Evolutionary conservation across 768 basidiomycete species (phyloP).

Genomic region (Macrocybe gigantea): DNA sequence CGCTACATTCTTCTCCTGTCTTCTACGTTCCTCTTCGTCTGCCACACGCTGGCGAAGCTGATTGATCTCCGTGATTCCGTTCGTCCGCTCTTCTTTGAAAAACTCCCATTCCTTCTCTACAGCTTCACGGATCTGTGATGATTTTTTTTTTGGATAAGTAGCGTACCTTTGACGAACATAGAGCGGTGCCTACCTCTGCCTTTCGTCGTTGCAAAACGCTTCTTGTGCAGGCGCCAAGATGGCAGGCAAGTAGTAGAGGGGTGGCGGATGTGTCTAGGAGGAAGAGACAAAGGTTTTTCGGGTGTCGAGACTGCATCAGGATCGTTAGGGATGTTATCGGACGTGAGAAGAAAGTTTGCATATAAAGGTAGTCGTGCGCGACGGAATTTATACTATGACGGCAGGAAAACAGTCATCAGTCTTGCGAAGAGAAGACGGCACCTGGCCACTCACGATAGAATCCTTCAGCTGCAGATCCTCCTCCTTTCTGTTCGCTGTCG

Average conservation of each 20-base stretch:
- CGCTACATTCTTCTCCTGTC: constrained; percentile 23
- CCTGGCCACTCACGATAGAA: constrained; percentile 54
- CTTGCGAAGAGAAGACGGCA: background rate
- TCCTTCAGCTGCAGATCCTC: constrained; percentile 79
- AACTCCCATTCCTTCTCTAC: constrained; percentile 62
- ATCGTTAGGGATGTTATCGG: constrained; percentile 54
- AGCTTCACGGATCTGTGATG: constrained; percentile 49
- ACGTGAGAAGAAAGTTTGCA: constrained; percentile 71
- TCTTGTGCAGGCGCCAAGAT: constrained; percentile 66
- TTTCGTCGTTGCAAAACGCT: constrained; percentile 58
- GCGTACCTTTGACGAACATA: background rate
- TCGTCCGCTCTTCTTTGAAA: constrained; percentile 56
- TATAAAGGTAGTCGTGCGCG: constrained; percentile 65
- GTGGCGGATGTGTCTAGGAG: constrained; percentile 68
- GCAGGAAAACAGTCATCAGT: constrained; percentile 2
- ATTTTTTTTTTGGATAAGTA: constrained; percentile 3
- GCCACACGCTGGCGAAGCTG: constrained; percentile 58
- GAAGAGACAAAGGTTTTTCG: constrained; percentile 34
- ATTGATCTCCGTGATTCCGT: constrained; percentile 57
- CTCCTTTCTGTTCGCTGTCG: constrained; percentile 68
- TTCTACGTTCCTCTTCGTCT: constrained; percentile 55
- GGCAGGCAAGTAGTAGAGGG: constrained; percentile 72
- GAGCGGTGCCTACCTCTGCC: constrained; percentile 42
- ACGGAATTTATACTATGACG: constrained; percentile 62
- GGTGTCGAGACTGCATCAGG: constrained; percentile 7